Evolutionary conservation across 768 basidiomycete genomes (phyloP).

Genomic region (Leucogyrophana mollusca): DNA sequence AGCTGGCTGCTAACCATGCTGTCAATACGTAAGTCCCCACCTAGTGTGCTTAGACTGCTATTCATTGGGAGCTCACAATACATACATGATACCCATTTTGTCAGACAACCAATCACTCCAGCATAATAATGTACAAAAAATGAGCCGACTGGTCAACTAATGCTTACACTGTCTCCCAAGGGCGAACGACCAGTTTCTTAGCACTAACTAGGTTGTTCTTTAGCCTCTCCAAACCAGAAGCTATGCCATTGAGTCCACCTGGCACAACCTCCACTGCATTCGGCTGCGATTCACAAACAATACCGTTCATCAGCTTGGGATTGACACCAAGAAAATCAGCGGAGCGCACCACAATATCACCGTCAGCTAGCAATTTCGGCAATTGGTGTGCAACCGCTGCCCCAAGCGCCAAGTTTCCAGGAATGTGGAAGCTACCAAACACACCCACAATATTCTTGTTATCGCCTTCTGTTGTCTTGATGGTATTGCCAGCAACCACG

Average conservation of each 20-base stretch:
- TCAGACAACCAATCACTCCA: neutral
- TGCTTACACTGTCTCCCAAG: too few species aligned
- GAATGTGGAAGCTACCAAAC: neutral
- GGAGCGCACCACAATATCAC: neutral
- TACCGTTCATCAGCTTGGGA: neutral
- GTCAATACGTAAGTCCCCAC: too few species aligned
- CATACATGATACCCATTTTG: too few species aligned
- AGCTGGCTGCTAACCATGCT: too few species aligned
- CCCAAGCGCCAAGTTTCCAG: neutral
- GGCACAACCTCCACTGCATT: slow-evolving; percentile 33
- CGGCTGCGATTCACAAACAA: slow-evolving; percentile 21
- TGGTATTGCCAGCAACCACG: neutral
- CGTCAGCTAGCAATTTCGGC: neutral
- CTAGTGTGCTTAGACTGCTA: too few species aligned
- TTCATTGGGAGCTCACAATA: neutral
- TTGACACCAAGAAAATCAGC: too few species aligned
- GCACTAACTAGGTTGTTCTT: slow-evolving; percentile 31
- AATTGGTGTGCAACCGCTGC: neutral
- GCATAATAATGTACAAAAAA: neutral
- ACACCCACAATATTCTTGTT: neutral
- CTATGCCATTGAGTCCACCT: slow-evolving; percentile 32
- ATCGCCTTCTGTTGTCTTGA: too few species aligned
- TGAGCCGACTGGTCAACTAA: slow-evolving; percentile 10
- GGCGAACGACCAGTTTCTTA: slow-evolving; percentile 32
- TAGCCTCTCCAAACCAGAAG: slow-evolving; percentile 32